A percentile compares a stretch with the other conserved stretches of the same genome.
Evolutionary conservation across 352 stramenopile genomes (phyloP).

Genomic region (Stramenopiles sp.): DNA sequence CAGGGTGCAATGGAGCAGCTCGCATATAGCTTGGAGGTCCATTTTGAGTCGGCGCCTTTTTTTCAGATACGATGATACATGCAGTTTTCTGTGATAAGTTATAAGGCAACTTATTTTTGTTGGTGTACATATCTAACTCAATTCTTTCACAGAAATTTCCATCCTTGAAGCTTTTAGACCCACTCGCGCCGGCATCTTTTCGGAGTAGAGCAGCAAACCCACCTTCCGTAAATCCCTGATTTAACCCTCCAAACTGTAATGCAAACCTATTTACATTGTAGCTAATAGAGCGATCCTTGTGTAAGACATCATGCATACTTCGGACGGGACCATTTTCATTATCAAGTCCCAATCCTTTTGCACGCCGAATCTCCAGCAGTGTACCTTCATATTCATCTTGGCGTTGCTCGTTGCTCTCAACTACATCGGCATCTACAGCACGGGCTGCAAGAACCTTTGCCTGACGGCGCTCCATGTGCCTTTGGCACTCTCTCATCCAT

Average conservation of each 20-base stretch:
- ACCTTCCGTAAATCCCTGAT: neutral
- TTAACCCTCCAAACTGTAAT: neutral
- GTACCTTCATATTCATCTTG: neutral
- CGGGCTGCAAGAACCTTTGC: neutral
- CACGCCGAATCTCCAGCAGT: neutral
- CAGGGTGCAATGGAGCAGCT: neutral
- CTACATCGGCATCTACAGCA: neutral
- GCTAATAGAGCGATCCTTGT: neutral
- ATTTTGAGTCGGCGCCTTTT: neutral
- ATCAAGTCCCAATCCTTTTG: neutral
- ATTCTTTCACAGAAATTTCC: neutral
- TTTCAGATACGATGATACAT: neutral
- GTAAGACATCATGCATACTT: neutral
- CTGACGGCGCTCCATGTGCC: neutral
- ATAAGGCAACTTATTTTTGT: neutral
- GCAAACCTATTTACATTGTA: neutral
- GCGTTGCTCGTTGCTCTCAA: neutral
- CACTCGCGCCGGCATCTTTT: neutral
- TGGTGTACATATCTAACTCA: neutral
- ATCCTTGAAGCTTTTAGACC: too few relatives aligned
- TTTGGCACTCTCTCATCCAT: neutral
- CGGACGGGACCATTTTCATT: neutral
- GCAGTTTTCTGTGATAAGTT: neutral
- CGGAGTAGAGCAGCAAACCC: neutral
- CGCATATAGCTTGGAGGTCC: neutral